phyloP scores from a whole-genome alignment of 148 eudicot species.

The Euryodendron excelsum region DNA sequence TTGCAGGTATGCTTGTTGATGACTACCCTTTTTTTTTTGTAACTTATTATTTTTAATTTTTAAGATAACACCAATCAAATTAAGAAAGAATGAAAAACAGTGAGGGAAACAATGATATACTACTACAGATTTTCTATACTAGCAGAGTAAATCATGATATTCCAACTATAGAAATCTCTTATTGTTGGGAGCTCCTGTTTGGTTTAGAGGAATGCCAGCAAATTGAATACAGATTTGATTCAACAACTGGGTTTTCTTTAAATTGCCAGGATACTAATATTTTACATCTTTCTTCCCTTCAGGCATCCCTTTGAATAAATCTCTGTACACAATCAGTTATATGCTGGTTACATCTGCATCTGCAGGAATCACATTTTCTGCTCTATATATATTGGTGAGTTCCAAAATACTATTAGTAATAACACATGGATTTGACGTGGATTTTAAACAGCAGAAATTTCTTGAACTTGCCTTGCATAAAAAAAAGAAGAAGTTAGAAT shows the following conservation, averaged over 20 bases:
- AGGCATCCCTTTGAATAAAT: constrained; percentile 77
- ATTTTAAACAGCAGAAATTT: not conserved
- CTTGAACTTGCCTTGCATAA: not conserved
- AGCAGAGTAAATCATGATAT: not conserved
- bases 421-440: not conserved
- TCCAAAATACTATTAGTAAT: not conserved
- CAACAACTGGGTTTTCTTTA: not conserved
- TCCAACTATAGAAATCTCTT: constrained; percentile 3
- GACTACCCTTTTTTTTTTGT: not conserved
- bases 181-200: not conserved
- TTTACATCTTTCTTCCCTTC: constrained; percentile 21
- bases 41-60: not conserved
- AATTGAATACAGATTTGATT: not conserved
- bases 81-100: not conserved
- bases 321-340: constrained; percentile 73
- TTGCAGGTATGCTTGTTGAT: constrained; percentile 43
- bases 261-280: not conserved
- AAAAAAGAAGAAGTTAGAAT: not conserved
- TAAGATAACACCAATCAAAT: not conserved
- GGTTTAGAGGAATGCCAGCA: not conserved
- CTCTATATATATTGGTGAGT: constrained; percentile 66
- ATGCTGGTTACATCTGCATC: constrained; percentile 63
- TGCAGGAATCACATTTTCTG: constrained; percentile 71
- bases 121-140: not conserved
- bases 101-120: not conserved